phyloP scores from a whole-genome alignment of 2,329 filamentous ascomycete genomes.

The Alternaria viburni region DNA sequence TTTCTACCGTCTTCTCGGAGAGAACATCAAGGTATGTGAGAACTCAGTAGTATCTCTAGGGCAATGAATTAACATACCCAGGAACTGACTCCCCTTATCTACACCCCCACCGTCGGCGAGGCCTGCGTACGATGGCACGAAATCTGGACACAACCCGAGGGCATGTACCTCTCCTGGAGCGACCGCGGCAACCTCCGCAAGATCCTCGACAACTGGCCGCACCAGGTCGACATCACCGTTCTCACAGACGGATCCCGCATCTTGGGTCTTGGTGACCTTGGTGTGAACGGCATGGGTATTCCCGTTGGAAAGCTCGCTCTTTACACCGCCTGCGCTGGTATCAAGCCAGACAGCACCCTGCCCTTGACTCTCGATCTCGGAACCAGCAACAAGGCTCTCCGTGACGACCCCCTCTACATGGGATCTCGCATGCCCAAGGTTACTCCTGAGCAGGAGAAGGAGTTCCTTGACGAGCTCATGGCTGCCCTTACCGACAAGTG shows the following conservation, averaged over 20 bases:
- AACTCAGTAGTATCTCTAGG: not conserved
- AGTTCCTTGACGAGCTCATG: constrained; percentile 99
- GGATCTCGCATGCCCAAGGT: constrained; percentile 86
- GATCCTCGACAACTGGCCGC: constrained; percentile 92
- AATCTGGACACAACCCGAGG: constrained; percentile 93
- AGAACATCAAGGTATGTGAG: constrained; percentile 65
- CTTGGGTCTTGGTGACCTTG: constrained; percentile 90
- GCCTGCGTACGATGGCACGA: constrained; percentile 96
- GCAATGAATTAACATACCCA: constrained; percentile 41
- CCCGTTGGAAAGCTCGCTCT: constrained; percentile 95
- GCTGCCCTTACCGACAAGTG: constrained; percentile 79
- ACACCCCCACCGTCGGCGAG: constrained; percentile 91
- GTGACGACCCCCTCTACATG: constrained; percentile 88
- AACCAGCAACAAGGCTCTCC: constrained; percentile 66
- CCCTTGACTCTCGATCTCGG: constrained; percentile 69
- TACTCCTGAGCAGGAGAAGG: constrained; percentile 76
- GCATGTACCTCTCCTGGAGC: constrained; percentile 92
- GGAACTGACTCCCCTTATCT: constrained; percentile 83
- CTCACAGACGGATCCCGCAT: constrained; percentile 95
- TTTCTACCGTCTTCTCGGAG: constrained; percentile 80
- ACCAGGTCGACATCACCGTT: constrained; percentile 93
- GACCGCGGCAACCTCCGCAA: constrained; percentile 88
- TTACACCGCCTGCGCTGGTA: constrained; percentile 94
- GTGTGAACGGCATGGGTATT: constrained; percentile 97
- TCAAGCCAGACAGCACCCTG: constrained; percentile 75